Evolutionary conservation across 225 moss, liverwort and hornwort species (phyloP).

Genomic region (Antitrichia curtipendula): DNA sequence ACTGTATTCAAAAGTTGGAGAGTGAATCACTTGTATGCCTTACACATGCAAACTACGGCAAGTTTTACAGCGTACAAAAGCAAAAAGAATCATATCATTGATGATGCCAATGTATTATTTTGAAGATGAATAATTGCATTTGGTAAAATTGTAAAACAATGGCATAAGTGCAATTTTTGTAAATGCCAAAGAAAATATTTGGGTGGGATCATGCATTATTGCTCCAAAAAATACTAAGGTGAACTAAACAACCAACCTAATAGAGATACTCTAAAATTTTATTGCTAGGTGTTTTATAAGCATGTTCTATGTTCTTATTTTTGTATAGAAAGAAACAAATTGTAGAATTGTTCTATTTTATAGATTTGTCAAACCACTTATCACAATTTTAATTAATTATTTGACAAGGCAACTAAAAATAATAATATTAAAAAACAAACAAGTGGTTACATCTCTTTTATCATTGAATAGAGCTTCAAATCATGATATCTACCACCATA

Average conservation of each 20-base stretch:
- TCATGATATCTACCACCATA: background rate
- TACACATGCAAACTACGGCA: background rate
- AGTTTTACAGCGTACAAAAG: background rate
- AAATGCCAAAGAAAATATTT: background rate
- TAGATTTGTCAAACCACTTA: background rate
- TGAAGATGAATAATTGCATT: background rate
- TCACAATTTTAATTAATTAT: too few species aligned
- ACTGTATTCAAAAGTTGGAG: background rate
- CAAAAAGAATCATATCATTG: background rate
- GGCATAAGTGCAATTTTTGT: background rate
- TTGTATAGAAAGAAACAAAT: background rate
- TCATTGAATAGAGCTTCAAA: background rate
- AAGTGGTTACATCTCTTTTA: background rate
- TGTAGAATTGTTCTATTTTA: background rate
- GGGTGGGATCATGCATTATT: too few species aligned
- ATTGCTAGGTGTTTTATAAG: too few species aligned
- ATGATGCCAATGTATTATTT: background rate
- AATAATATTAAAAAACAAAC: too few species aligned
- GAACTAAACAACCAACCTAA: background rate
- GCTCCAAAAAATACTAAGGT: accelerated
- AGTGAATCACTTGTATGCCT: background rate
- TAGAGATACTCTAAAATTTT: too few species aligned
- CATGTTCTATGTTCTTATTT: too few species aligned
- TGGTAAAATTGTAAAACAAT: background rate
- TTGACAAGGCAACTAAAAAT: too few species aligned